These are phyloP conservation scores for Pythium rhizo-oryzae DNA, from an alignment of 352 stramenopile species.

Conservation along the genomic window DNA sequence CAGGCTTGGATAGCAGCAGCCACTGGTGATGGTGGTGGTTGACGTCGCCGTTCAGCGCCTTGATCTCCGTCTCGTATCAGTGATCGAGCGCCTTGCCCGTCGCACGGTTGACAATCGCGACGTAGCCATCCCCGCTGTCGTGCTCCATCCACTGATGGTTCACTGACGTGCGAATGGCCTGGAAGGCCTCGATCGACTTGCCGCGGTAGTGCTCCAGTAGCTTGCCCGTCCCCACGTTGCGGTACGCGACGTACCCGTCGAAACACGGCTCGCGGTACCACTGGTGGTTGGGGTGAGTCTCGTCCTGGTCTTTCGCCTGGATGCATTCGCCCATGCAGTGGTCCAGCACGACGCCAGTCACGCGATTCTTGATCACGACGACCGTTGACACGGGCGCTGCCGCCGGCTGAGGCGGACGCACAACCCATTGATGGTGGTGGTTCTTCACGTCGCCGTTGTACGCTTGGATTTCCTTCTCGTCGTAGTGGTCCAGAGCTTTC, in stretches of 20 bases:
- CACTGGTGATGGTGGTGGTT: conserved; percentile 1
- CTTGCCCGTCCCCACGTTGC: conserved; percentile 1
- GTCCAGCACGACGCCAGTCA: conserved; percentile 2
- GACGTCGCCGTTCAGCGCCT: not conserved
- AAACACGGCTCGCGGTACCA: not conserved
- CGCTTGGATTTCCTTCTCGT: not conserved
- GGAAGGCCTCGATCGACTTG: not conserved
- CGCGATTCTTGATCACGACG: conserved; percentile 4
- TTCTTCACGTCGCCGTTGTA: not conserved
- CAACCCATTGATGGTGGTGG: not conserved
- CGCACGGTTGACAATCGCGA: conserved; percentile 1
- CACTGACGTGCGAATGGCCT: not conserved
- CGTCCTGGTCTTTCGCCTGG: conserved; percentile 3
- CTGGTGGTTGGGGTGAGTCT: conserved; percentile 2
- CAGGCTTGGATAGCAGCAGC: not conserved
- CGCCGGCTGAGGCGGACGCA: not conserved
- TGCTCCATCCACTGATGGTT: conserved; percentile 5
- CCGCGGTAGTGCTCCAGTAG: conserved; percentile 4
- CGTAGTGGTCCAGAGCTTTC: not conserved
- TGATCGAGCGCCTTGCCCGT: conserved; percentile 4
- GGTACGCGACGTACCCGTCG: conserved; percentile 3
- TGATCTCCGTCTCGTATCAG: not conserved
- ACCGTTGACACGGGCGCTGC: not conserved
- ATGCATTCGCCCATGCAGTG: conserved; percentile 2
- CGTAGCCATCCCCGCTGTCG: not conserved